A percentile compares a stretch with the other conserved stretches of the same genome.
phyloP scores from a whole-genome alignment of 2,329 filamentous ascomycete genomes.

The Coniochaeta sp. region DNA sequence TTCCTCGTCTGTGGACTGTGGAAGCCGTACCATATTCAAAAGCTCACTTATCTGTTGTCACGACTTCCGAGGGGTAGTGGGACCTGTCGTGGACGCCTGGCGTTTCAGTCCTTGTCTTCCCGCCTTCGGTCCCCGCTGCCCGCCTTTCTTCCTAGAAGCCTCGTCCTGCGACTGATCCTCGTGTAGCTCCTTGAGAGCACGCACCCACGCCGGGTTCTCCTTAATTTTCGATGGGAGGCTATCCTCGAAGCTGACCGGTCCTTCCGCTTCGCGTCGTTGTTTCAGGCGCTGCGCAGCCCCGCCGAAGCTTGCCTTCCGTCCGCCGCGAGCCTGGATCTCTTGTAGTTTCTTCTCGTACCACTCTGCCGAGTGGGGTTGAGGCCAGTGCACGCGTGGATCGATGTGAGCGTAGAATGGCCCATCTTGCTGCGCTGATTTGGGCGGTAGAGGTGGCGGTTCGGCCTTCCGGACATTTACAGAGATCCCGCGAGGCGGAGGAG shows the following conservation, averaged over 20 bases:
- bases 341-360: constrained; percentile 40
- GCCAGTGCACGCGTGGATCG: constrained; percentile 44
- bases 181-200: constrained; percentile 24
- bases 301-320: constrained; percentile 44
- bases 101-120: background rate
- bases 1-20: background rate
- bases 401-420: constrained; percentile 34
- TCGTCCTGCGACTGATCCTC: background rate
- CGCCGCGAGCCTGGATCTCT: constrained; percentile 41
- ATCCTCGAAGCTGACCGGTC: constrained; percentile 16
- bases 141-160: background rate
- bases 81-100: background rate
- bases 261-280: constrained; percentile 18
- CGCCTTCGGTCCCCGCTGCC: background rate
- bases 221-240: constrained; percentile 34
- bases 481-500: constrained; percentile 11
- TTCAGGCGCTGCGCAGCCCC: constrained; percentile 31
- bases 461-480: constrained; percentile 3
- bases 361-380: constrained; percentile 29
- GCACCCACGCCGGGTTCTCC: constrained; percentile 37
- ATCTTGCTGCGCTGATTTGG: constrained; percentile 10
- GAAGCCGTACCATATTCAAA: background rate
- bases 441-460: constrained; percentile 3
- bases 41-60: background rate
- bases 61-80: background rate